Percentiles rank a stretch among this genome's conserved stretches.
phyloP scores from a whole-genome alignment of 2,329 filamentous ascomycete genomes.

The Verticillium dahliae region DNA sequence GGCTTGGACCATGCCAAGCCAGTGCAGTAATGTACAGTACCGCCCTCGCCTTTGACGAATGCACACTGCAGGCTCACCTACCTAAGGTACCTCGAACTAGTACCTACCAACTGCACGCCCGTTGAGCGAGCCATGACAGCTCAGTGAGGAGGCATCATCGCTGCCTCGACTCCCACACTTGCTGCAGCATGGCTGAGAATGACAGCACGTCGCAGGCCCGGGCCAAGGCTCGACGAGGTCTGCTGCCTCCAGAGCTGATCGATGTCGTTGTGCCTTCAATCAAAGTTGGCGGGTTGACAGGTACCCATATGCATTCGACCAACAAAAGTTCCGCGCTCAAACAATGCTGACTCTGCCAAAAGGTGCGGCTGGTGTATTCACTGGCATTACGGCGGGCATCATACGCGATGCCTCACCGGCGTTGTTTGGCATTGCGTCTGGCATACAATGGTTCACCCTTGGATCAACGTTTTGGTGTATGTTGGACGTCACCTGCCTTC shows the following conservation, averaged over 20 bases:
- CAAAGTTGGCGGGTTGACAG: constrained; percentile 52
- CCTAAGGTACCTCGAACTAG: no score
- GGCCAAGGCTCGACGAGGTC: constrained; percentile 17
- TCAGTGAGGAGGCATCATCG: not conserved
- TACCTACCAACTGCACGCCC: not conserved
- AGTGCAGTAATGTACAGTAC: no score
- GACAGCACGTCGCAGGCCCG: not conserved
- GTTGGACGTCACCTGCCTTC: constrained; percentile 16
- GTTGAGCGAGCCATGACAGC: not conserved
- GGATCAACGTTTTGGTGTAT: constrained; percentile 72
- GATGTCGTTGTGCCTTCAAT: constrained; percentile 44
- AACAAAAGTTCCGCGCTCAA: no score
- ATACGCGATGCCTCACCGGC: constrained; percentile 60
- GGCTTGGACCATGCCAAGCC: not conserved
- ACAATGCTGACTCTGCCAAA: constrained; percentile 14
- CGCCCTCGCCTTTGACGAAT: not conserved
- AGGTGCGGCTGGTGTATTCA: constrained; percentile 56
- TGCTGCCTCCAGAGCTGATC: constrained; percentile 35
- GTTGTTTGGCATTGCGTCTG: constrained; percentile 65
- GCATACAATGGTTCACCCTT: constrained; percentile 75
- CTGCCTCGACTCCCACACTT: constrained; percentile 2
- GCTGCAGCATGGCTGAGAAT: constrained; percentile 10
- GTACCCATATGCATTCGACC: constrained; percentile 41
- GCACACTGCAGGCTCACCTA: not conserved
- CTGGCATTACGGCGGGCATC: constrained; percentile 66